Base-by-base conservation (phyloP, 495 filamentous ascomycete genomes). In the Talaromyces ruber region DNA sequence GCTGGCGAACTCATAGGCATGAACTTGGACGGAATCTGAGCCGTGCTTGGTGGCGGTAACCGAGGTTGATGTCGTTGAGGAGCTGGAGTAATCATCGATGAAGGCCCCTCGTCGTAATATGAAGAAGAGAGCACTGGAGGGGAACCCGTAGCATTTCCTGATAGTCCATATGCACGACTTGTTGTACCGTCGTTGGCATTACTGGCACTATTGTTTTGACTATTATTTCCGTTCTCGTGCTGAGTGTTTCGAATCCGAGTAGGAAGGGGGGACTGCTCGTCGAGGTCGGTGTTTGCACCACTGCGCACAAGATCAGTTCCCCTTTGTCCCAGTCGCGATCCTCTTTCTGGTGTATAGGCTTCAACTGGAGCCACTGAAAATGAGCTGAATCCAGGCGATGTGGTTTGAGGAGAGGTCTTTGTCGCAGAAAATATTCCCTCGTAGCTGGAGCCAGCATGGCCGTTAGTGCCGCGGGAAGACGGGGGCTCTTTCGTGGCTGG, bases 1-100 rank as follows among this genome's bases (percentile, higher is more conserved):
- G 95, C 94, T 0, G 94, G 94, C 22, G 90, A 95, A 70, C 89
- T 93, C 69, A 93, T 92, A 18, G 92, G 90, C 85, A 97, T 92
- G 74, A 93, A 94, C 70, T 93, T 91, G 66, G 91, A 96, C 3
- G 95, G 95, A 47, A 93, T 82, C 67, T 94, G 91, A 6, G 88
- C 85, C 0, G 94, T 96, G 67, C 88, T 93, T 0, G 94, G 94
- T 21, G 93, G 92, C 2, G 90, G 91, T 29, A 97, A 85, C 47
- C 83, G 84, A 28, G 91, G 92, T 64, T 93, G 87, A 56, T 93
- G 87, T 29, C 91, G 84, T 62, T 86, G 86, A 6, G 93, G 91
- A 3, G 92, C 90, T 18, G 93, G 93, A 0, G 93, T 97, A 62
- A 91, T 86, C 76, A 96, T 82, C 2, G 80, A 80, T 1, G 76